Base-by-base conservation (phyloP, 2,329 filamentous ascomycete species). In the Fusarium avenaceum region DNA sequence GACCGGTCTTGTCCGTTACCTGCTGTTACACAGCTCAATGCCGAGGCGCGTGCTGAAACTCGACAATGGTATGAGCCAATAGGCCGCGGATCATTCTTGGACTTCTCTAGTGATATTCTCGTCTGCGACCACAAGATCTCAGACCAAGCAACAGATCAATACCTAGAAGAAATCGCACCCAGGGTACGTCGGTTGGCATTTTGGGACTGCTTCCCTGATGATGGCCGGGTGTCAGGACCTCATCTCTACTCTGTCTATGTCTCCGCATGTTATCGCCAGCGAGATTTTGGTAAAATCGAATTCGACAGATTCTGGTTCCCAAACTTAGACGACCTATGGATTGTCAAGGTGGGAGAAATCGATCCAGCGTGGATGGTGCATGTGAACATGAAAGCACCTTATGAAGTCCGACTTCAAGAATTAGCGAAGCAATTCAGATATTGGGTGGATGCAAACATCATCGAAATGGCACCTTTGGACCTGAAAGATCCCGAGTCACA, bases 161-260 rank as follows among this genome's bases (percentile, higher is more conserved):
- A 75, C 19, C 69, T 80, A 22, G 78, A 80, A 44, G 65, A 73
- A 15, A 67, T 80, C 32, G 78, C 77, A 2, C 74, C 75, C 19
- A 72, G 72, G 26, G 73, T 80, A 55, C 75, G 76, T 59, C 75
- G 76, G 40, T 67, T 80, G 32, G 78, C 76, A 13, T 80, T 79
- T 46, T 80, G 79, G 79, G 79, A 80, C 63, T 80, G 79, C 62
- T 78, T 78, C 56, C 78, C 78, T 2, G 79, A 80, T 57, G 79
- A 80, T 43, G 76, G 75, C 6, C 73, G 74, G 39, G 75, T 80
- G 22, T 77, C 79, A 43, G 71, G 74, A 5, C 76, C 75, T 10
- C 70, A 72, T 22, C 75, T 72, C 39, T 80, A 80, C 63, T 76
- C 77, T 17, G 69, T 75, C n/a, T 80, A 79, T 53, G 70, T 80